These are phyloP conservation scores for Clonostachys rosea DNA, from an alignment of 2,329 filamentous ascomycete genomes.

Conservation along the genomic window DNA sequence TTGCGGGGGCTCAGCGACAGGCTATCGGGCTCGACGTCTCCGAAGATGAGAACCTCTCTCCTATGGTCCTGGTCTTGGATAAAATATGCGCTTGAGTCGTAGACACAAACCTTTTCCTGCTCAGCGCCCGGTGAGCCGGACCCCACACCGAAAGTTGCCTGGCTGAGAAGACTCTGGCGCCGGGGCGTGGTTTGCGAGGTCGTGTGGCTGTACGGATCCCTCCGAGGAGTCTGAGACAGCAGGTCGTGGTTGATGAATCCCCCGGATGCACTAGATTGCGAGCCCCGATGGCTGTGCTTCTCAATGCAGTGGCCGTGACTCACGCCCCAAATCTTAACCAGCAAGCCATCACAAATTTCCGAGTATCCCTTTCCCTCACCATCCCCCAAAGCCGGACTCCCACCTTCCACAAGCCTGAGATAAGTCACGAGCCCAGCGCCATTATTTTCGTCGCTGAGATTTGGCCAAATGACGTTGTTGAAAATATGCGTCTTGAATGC, in stretches of 20 bases:
- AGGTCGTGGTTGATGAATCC: background rate
- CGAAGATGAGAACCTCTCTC: constrained; percentile 85
- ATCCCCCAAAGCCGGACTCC: constrained; percentile 77
- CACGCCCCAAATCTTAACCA: constrained; percentile 81
- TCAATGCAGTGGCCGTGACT: constrained; percentile 89
- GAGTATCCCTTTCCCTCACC: constrained; percentile 80
- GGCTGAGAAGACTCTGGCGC: constrained; percentile 20
- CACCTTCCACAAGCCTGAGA: constrained; percentile 81
- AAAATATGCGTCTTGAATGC: constrained; percentile 94
- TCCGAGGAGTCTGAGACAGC: background rate
- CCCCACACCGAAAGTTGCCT: constrained; percentile 10
- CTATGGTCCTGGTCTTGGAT: constrained; percentile 69
- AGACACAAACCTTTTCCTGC: constrained; percentile 57
- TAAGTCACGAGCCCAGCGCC: constrained; percentile 91
- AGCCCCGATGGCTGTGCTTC: constrained; percentile 60
- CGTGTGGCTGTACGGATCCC: background rate
- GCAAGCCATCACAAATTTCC: constrained; percentile 82
- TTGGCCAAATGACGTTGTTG: constrained; percentile 98
- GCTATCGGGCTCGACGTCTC: constrained; percentile 90
- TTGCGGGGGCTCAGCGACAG: constrained; percentile 80
- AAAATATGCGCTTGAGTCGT: constrained; percentile 91
- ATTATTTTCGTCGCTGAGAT: constrained; percentile 91
- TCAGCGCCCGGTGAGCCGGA: constrained; percentile 8
- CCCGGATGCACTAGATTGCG: constrained; percentile 41
- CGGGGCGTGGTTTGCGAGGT: constrained; percentile 6